phyloP scores from a whole-genome alignment of 352 stramenopile genomes.

The Globisporangium carolinianum region DNA sequence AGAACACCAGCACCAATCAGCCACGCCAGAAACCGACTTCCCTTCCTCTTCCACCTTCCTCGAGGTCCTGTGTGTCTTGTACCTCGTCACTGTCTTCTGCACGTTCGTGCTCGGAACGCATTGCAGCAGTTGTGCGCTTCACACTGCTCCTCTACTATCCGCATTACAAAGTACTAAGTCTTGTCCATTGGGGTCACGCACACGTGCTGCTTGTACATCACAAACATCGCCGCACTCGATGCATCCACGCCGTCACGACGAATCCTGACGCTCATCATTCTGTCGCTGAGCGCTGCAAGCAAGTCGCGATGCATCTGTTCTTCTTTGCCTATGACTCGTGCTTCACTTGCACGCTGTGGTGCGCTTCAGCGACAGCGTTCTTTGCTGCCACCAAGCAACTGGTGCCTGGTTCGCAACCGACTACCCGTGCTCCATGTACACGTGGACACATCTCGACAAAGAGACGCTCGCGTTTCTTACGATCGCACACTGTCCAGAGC shows the following conservation, averaged over 20 bases:
- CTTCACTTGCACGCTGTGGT: constrained; percentile 6
- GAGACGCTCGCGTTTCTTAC: constrained; percentile 9
- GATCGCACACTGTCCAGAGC: constrained; percentile 17
- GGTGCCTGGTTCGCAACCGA: constrained; percentile 4
- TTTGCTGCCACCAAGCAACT: neutral
- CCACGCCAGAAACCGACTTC: neutral
- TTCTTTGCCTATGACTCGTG: constrained; percentile 6
- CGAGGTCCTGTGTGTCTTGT: too few species aligned
- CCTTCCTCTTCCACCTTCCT: neutral
- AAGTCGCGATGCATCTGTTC: constrained; percentile 1
- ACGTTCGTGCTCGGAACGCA: too few species aligned
- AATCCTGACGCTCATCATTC: too few species aligned
- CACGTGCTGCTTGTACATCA: too few species aligned
- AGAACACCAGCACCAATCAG: neutral
- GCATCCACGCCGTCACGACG: too few species aligned
- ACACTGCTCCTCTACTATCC: too few species aligned
- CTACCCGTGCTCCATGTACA: constrained; percentile 9
- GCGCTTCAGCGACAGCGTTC: neutral
- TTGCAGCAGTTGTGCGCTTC: too few species aligned
- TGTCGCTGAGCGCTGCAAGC: too few species aligned
- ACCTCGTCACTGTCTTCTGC: too few species aligned
- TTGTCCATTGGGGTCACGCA: too few species aligned
- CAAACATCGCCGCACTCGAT: too few species aligned
- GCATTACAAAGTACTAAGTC: too few species aligned
- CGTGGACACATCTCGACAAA: constrained; percentile 6